phyloP scores from a whole-genome alignment of 192 early-diverging fungal genomes.

The Coemansia sp. region DNA sequence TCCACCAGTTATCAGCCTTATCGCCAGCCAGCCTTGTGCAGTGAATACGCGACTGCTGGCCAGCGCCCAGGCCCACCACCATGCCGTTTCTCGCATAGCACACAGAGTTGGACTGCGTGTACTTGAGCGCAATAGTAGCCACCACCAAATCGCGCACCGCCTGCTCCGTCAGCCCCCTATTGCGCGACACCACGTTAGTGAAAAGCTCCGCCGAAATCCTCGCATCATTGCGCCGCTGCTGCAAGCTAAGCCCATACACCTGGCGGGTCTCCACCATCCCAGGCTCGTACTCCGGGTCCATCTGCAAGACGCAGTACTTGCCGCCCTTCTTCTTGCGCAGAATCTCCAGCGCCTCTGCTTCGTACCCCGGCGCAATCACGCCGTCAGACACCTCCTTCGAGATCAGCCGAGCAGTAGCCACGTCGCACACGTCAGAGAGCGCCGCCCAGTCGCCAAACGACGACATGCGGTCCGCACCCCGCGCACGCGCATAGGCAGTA shows the following conservation, averaged over 20 bases:
- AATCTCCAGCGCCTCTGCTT: conserved; percentile 81
- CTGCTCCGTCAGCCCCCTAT: conserved; percentile 64
- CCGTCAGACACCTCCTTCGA: conserved; percentile 96
- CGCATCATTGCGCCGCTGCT: conserved; percentile 91
- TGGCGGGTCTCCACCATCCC: conserved; percentile 81
- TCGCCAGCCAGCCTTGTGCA: conserved; percentile 98
- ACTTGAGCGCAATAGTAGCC: conserved; percentile 97
- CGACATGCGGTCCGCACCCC: conserved; percentile 98
- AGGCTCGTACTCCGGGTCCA: conserved; percentile 90
- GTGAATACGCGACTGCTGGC: conserved; percentile 98
- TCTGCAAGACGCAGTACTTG: conserved; percentile 94
- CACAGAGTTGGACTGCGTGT: conserved; percentile 99
- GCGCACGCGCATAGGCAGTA: conserved; percentile 92
- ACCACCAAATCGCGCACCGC: conserved; percentile 87
- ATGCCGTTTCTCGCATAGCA: conserved; percentile 98
- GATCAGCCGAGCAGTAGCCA: conserved; percentile 92
- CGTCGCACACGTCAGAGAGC: conserved; percentile 83
- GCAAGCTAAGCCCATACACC: conserved; percentile 89
- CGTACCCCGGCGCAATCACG: conserved; percentile 92
- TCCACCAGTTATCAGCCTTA: conserved; percentile 99
- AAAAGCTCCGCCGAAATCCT: conserved; percentile 75
- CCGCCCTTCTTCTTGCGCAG: conserved; percentile 95
- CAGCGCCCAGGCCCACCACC: conserved; percentile 95
- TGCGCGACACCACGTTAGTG: conserved; percentile 82
- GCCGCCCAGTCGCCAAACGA: conserved; percentile 99